These are phyloP conservation scores for Lactifluus subvellereus DNA, from an alignment of 768 basidiomycete genomes.

Conservation along the genomic window DNA sequence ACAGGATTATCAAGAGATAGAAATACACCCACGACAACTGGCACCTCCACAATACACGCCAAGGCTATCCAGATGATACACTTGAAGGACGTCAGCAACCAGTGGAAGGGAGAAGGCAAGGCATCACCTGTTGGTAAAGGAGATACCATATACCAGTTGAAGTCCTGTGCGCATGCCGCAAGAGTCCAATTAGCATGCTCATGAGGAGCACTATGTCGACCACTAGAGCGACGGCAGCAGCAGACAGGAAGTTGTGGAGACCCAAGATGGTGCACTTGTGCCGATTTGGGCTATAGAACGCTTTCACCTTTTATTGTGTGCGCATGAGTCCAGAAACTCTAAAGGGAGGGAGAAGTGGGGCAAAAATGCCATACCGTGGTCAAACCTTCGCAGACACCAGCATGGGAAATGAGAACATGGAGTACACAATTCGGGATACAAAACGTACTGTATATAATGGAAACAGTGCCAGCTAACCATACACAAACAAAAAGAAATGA, in stretches of 20 bases:
- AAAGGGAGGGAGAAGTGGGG: background rate
- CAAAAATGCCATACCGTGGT: background rate
- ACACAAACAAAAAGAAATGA: background rate
- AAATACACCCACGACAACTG: background rate
- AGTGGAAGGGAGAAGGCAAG: background rate
- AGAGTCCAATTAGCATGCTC: background rate
- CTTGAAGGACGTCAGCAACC: background rate
- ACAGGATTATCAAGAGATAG: background rate
- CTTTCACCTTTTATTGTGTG: background rate
- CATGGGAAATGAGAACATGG: background rate
- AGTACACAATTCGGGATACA: background rate
- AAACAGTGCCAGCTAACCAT: background rate
- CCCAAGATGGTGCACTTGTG: background rate
- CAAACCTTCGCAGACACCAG: background rate
- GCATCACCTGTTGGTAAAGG: conserved; percentile 7
- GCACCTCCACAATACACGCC: background rate
- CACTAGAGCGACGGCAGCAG: background rate
- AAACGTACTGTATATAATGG: background rate
- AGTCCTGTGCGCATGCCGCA: background rate
- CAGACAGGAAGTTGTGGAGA: background rate
- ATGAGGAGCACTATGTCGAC: background rate
- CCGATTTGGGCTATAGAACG: background rate
- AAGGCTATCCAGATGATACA: background rate
- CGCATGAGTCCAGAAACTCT: background rate
- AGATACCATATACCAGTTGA: background rate